Conservation (phyloP, 139 green algal species). For the Pycnococcus provasolii region DNA sequence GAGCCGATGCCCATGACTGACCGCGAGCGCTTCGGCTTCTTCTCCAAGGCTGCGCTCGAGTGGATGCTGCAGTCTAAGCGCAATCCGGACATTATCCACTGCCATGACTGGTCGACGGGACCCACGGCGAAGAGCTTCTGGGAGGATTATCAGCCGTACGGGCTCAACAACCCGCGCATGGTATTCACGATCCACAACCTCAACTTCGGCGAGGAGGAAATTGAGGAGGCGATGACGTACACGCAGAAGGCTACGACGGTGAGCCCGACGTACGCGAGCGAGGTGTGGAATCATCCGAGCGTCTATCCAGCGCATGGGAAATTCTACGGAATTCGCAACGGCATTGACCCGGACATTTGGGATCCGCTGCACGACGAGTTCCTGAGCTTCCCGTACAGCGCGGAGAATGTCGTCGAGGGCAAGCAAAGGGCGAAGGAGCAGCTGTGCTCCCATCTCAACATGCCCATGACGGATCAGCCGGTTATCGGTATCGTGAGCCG, state of each 20-base stretch:
- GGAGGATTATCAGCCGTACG: constrained; percentile 30
- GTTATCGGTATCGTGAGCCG: constrained; percentile 35
- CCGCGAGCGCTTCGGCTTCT: constrained; percentile 73
- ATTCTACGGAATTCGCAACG: constrained; percentile 60
- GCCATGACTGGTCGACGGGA: constrained; percentile 46
- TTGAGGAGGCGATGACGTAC: constrained; percentile 45
- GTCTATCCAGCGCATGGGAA: constrained; percentile 30
- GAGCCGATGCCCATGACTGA: constrained; percentile 31
- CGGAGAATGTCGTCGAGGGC: constrained; percentile 22
- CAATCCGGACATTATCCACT: constrained; percentile 45
- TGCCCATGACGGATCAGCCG: constrained; percentile 37
- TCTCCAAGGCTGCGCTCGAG: constrained; percentile 56
- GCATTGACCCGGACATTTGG: constrained; percentile 96
- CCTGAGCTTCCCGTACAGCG: constrained; percentile 32
- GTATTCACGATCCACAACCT: constrained; percentile 95
- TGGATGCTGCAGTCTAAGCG: constrained; percentile 34
- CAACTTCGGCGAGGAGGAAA: constrained; percentile 72
- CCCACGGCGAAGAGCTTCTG: constrained; percentile 29
- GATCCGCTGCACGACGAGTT: constrained; percentile 67
- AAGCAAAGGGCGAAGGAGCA: constrained; percentile 42
- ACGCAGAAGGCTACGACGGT: constrained; percentile 37
- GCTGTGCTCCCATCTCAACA: constrained; percentile 21
- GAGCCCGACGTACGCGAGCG: constrained; percentile 39
- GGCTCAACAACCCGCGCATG: constrained; percentile 19
- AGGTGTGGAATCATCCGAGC: constrained; percentile 27